Evolutionary conservation across 2,329 filamentous ascomycete species (phyloP), one percentile per base, ranked within the genome.

Genomic region (Cryphonectria radicalis): DNA sequence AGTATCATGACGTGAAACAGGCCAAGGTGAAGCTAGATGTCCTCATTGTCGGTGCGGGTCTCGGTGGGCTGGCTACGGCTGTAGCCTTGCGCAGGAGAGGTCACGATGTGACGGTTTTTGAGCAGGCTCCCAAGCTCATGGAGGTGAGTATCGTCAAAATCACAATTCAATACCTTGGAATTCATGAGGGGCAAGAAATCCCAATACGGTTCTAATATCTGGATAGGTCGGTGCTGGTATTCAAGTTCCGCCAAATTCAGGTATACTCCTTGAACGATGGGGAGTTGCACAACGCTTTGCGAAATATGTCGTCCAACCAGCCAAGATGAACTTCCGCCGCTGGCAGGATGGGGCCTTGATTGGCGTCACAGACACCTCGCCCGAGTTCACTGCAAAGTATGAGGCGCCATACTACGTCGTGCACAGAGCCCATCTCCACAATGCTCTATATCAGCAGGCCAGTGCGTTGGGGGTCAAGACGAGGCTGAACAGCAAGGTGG

Each of bases 1-100:
- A 67, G 19, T 17, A 43, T 25, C 8, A 40, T 7, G 28, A 6
- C 0, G 19, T 53, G 13, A 59, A 60, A n/a, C 63, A 68, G 37
- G 73, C 73, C 17, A 66, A 40, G 50, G 64, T 72, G 4, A 70
- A 73, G 40, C 62, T 76, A 11, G 62, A 74, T 14, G 74, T 81
- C 46, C 66, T 80, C 40, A 72, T 84, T 59, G 78, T 83, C 14
- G 82, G 82, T 6, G 82, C 81, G n/a, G 81, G 81, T 0, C 76
- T 84, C 1, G 82, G 82, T 6, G 82, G 82, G 22, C 76, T 84
- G 1, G 80, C 81, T 6, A 80, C 82, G 4, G 81, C 82, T 13
- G 79, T 83, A 43, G 79, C 78, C 4, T 77, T 83, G 17, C 77
- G 77, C 4, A 74, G 77, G 3, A 74, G 75, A 28, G 82, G 82